A percentile compares a stretch with the other conserved stretches of the same genome.
Evolutionary conservation across 352 stramenopile genomes (phyloP).

Genomic region (Elongisporangium senticosum): DNA sequence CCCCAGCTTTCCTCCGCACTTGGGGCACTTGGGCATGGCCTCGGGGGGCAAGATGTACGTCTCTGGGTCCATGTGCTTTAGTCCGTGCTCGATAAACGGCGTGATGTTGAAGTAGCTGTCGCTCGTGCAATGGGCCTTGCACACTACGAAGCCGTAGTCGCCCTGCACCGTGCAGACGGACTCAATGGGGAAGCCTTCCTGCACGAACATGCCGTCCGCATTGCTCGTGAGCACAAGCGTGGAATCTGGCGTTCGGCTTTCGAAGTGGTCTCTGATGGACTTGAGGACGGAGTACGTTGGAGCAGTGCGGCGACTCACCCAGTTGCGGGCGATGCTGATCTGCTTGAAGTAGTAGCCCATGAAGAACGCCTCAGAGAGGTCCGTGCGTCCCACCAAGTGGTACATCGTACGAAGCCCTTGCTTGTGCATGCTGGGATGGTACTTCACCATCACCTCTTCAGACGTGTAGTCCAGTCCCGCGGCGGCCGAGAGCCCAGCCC

Average conservation of each 20-base stretch:
- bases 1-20: conserved; percentile 44
- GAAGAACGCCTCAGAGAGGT: conserved; percentile 37
- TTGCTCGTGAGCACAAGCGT: conserved; percentile 71
- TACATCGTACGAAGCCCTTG: conserved; percentile 58
- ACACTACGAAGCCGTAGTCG: conserved; percentile 61
- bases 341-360: conserved; percentile 68
- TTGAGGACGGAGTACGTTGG: conserved; percentile 53
- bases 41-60: conserved; percentile 52
- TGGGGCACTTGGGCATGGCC: conserved; percentile 46
- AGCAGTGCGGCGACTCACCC: conserved; percentile 36
- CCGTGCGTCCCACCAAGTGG: conserved; percentile 40
- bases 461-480: conserved; percentile 74
- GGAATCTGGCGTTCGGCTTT: conserved; percentile 18
- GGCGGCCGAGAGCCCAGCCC: conserved; percentile 59
- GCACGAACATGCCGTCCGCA: conserved; percentile 69
- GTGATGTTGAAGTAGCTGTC: conserved; percentile 44
- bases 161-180: conserved; percentile 57
- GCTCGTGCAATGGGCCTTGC: conserved; percentile 26
- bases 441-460: conserved; percentile 50
- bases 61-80: conserved; percentile 44
- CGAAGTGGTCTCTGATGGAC: conserved; percentile 32
- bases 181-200: conserved; percentile 51
- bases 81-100: conserved; percentile 46
- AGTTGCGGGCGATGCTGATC: conserved; percentile 47
- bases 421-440: conserved; percentile 40